Base-by-base conservation (phyloP, 108 stramenopile genomes). In the Asterionellopsis glacialis region DNA sequence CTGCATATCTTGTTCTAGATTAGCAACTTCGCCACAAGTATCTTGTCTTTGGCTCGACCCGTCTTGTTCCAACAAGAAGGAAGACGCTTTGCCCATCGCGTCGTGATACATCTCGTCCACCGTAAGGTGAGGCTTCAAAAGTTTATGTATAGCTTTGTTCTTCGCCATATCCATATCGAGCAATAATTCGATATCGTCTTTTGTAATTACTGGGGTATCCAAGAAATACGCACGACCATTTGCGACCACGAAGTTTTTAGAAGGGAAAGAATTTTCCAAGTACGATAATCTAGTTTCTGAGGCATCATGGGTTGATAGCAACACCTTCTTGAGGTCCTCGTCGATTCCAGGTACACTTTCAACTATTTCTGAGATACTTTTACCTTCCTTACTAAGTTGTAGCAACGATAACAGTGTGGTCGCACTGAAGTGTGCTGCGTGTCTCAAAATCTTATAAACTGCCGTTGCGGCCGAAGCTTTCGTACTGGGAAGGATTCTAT, bases 141-240 rank as follows among this genome's bases (percentile, higher is more conserved):
- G 39, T 47, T 66, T 61, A 27, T 81, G 68, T 10, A 86, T 74
- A 11, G 79, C 78, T 40, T 66, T 55, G 22, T 68, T 63, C 27
- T 56, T 57, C 19, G 72, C 59, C 41, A 87, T 53, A 38, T 78
- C 73, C 13, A 88, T 16, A 24, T 45, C 62, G 22, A 82, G n/a
- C 7, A 91, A 67, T 45, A 91, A 64, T 15, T 91, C 77, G 7
- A 92, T 57, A 57, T 91, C 86, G n/a, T 44, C 50, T 41, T 45
- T 62, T 43, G 53, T 67, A 1, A 85, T 42, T 19, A 41, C 13
- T 19, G 23, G 41, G n/a, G 50, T 42, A 10, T 59, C 33, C 22
- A 47, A 24, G 18, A 10, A 12, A 57, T 75, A 77, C 0, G 75
- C 55, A 26, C 75, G 75, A 11, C 82, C 82, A 65, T 84, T 84